These are phyloP conservation scores for Didymella glomerata DNA, from an alignment of 2,329 filamentous ascomycete genomes.

Conservation along the genomic window DNA sequence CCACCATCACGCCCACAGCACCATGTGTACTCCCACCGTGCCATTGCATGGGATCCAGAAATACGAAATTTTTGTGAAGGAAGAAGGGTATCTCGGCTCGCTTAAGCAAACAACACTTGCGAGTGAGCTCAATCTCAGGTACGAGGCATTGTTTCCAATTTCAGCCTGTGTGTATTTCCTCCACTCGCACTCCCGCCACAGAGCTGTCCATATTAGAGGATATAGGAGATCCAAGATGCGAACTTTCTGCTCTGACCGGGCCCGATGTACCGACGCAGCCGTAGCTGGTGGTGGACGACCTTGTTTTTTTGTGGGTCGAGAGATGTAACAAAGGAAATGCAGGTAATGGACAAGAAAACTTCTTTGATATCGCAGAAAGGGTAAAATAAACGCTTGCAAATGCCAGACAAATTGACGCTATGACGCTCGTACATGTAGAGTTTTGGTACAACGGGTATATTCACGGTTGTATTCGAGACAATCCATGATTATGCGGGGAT, in stretches of 20 bases:
- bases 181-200: conserved; percentile 32
- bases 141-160: conserved; percentile 48
- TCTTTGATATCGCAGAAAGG: conserved; percentile 47
- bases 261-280: conserved; percentile 27
- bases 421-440: conserved; percentile 50
- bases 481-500: conserved; percentile 28
- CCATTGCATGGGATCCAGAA: conserved; percentile 20
- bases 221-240: conserved; percentile 35
- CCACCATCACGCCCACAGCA: conserved; percentile 28
- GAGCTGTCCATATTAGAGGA: conserved; percentile 47
- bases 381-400: conserved; percentile 49
- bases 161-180: conserved; percentile 42
- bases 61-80: conserved; percentile 16
- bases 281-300: conserved; percentile 29
- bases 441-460: conserved; percentile 49
- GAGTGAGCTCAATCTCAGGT: conserved; percentile 39
- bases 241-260: conserved; percentile 26
- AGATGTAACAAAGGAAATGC: conserved; percentile 50
- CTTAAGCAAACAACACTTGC: conserved; percentile 46
- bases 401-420: conserved; percentile 50
- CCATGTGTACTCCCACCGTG: conserved; percentile 27
- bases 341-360: conserved; percentile 38
- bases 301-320: conserved; percentile 33
- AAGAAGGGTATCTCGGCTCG: conserved; percentile 51
- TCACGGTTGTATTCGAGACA: conserved; percentile 22